Evolutionary conservation across 257 asterid species (phyloP).

Genomic region (Verbascum thapsus): DNA sequence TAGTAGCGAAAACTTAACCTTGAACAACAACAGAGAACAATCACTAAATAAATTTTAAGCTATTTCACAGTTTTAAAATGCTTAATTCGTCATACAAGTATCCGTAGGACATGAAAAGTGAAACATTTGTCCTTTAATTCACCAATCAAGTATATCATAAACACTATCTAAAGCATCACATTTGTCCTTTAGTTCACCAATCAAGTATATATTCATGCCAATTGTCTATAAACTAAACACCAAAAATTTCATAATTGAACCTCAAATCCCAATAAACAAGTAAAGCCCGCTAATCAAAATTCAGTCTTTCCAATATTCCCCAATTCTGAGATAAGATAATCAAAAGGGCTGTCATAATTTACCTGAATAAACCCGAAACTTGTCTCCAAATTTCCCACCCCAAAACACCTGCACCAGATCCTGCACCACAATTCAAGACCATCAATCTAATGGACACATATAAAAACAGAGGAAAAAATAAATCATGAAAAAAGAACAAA

Average conservation of each 20-base stretch:
- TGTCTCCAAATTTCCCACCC: constrained; percentile 40
- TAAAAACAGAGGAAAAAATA: too few species aligned
- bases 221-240: not conserved
- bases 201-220: not conserved
- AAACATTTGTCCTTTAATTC: constrained; percentile 1
- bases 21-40: not conserved
- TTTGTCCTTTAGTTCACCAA: too few species aligned
- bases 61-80: not conserved
- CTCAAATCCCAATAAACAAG: not conserved
- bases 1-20: not conserved
- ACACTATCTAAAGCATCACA: not conserved
- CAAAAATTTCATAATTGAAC: not conserved
- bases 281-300: constrained; percentile 10
- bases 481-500: not conserved
- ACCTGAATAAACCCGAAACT: constrained; percentile 53
- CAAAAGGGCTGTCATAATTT: constrained; percentile 24
- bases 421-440: constrained; percentile 46
- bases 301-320: constrained; percentile 19
- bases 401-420: constrained; percentile 57
- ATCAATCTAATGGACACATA: constrained; percentile 13
- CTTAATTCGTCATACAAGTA: not conserved
- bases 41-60: constrained; percentile 8
- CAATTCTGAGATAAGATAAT: not conserved
- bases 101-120: not conserved
- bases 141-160: not conserved